Evolutionary conservation across 202 grass and related monocot genomes (phyloP), one percentile per base, ranked within the genome.

Genomic region (Schoenoplectus triqueter): DNA sequence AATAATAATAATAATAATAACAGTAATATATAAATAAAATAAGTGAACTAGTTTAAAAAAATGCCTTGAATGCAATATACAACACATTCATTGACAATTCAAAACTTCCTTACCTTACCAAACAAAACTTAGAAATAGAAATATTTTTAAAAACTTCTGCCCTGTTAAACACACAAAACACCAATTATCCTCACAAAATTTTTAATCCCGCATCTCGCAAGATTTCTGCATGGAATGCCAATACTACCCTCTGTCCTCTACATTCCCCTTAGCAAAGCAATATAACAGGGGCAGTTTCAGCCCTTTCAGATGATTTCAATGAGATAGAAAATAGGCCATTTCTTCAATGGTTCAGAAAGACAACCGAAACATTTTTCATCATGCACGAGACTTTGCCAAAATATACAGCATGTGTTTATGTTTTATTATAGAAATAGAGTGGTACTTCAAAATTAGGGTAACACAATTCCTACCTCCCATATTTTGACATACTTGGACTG

Each of bases 401-500:
- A 10, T 17, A 47, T 45, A 47, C 68, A 18, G 45, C 6, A 7
- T 69, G 6, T 3, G 6, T 45, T 45, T 0, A 45, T 69, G 41
- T 69, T 70, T 70, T 70, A 47, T 17, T 42, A 42, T 68, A 5
- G 46, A 5, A 48, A 48, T 48, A 68, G 31, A 41, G 71, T 14
- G 47, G 52, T 52, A 74, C 48, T 74, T 39, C 10, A 10, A 39
- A 77, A 55, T 40, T 5, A 11, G 15, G 19, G 74, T 73, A 86
- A 14, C 42, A 48, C 20, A 86, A 88, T 88, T 62, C 22, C 82
- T 92, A 98, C 93, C 96, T 98, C 93, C 96, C 96, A 98, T 87
- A 99, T 92, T 89, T 88, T 95, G 84, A 95, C 82, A 86, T 94
- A 95, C 76, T 99, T 95, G 69, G 92, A 61, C 17, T 82, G 89